Evolutionary conservation across 306 rosid genomes (phyloP).

Genomic region (Parietaria judaica): DNA sequence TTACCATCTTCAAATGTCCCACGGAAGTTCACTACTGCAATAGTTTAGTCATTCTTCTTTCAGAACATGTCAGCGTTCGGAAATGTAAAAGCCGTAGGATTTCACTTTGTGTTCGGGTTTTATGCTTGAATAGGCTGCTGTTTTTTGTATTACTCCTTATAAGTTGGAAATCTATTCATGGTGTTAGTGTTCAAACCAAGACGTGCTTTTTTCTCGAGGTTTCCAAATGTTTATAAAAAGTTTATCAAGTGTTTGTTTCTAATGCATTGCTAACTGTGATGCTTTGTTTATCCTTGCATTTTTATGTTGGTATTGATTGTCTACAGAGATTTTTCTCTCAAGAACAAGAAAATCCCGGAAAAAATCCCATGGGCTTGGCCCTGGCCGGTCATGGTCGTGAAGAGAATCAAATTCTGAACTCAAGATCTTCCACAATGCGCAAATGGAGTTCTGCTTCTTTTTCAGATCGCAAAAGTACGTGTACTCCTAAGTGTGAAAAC

Average conservation of each 20-base stretch:
- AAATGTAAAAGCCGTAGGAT: neutral
- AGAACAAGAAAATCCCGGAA: constrained; percentile 64
- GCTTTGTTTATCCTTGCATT: constrained; percentile 9
- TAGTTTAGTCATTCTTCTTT: neutral
- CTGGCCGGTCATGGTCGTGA: constrained; percentile 50
- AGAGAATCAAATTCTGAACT: constrained; percentile 57
- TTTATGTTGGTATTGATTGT: constrained; percentile 17
- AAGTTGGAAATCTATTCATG: no score
- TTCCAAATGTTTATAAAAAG: no score
- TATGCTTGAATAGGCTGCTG: neutral
- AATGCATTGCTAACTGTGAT: neutral
- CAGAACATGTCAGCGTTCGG: neutral
- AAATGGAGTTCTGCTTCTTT: constrained; percentile 63
- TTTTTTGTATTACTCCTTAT: neutral
- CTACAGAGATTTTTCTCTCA: constrained; percentile 60
- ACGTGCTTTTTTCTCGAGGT: no score
- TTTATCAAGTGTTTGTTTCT: neutral
- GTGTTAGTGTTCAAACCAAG: no score
- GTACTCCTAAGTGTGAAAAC: constrained; percentile 18
- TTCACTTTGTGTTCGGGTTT: neutral
- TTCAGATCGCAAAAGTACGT: constrained; percentile 60
- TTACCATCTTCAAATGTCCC: no score
- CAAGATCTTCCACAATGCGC: constrained; percentile 67
- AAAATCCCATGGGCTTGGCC: constrained; percentile 55
- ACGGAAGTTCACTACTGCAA: neutral